These are phyloP conservation scores for Eucalyptus brandiana DNA, from an alignment of 345 rosid species.

Conservation along the genomic window DNA sequence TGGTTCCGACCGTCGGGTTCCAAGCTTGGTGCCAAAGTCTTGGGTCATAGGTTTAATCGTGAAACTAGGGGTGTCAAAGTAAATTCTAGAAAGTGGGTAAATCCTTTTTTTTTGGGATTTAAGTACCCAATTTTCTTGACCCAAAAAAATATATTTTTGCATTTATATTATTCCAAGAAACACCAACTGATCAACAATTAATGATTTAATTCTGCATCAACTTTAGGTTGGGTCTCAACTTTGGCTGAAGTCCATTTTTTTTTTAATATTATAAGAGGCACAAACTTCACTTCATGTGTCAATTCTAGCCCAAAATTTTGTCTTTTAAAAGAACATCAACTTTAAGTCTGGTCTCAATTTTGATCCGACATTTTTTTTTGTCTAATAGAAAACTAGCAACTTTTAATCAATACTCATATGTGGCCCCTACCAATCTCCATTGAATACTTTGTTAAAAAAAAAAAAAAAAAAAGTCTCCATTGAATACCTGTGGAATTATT, in stretches of 20 bases:
- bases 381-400: too few species aligned
- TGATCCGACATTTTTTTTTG: too few species aligned
- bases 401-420: too few species aligned
- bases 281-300: not conserved
- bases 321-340: too few species aligned
- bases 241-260: not conserved
- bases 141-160: not conserved
- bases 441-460: too few species aligned
- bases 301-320: not conserved
- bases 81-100: not conserved
- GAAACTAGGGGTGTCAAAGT: not conserved
- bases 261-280: not conserved
- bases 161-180: not conserved
- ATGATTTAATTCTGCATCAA: not conserved
- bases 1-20: not conserved
- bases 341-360: too few species aligned
- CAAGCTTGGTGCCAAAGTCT: not conserved
- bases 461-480: too few species aligned
- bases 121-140: not conserved
- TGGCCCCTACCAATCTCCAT: too few species aligned
- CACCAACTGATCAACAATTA: not conserved
- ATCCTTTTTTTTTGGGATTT: not conserved
- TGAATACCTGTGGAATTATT: too few species aligned
- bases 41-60: too few species aligned
- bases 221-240: not conserved